Percentiles rank a stretch among this genome's conserved stretches.
These are phyloP conservation scores for Didymellaceae sp. DNA, from an alignment of 2,329 filamentous ascomycete species.

Conservation along the genomic window DNA sequence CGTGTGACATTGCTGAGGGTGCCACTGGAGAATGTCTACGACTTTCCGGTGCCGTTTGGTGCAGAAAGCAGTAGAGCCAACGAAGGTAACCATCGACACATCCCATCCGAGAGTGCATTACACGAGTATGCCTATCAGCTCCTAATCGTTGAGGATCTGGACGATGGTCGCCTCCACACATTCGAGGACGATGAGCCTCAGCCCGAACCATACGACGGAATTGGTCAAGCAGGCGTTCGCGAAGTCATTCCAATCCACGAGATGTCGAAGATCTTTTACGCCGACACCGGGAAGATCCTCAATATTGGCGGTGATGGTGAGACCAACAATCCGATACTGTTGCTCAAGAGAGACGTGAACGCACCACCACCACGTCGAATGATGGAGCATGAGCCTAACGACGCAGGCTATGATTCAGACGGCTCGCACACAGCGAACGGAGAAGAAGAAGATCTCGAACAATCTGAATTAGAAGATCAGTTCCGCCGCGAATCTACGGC, in stretches of 20 bases:
- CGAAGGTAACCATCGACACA: conserved; percentile 32
- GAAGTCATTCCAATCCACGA: conserved; percentile 74
- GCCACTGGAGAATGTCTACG: conserved; percentile 63
- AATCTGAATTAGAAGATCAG: conserved; percentile 55
- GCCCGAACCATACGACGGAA: conserved; percentile 66
- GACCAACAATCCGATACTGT: conserved; percentile 73
- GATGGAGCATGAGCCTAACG: conserved; percentile 47
- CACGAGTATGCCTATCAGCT: conserved; percentile 81
- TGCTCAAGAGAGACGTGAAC: conserved; percentile 74
- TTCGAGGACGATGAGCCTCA: conserved; percentile 66
- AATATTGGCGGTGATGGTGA: conserved; percentile 77
- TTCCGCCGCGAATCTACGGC: conserved; percentile 52
- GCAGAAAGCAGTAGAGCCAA: conserved; percentile 19
- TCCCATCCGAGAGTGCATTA: conserved; percentile 53
- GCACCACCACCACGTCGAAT: conserved; percentile 67
- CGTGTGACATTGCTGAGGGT: conserved; percentile 79
- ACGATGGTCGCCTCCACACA: conserved; percentile 72
- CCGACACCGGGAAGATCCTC: conserved; percentile 85
- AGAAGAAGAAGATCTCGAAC: conserved; percentile 45
- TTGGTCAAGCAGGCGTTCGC: conserved; percentile 67
- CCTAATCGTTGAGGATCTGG: conserved; percentile 81
- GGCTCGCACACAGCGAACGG: conserved; percentile 48
- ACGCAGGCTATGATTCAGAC: conserved; percentile 43
- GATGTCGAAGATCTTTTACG: conserved; percentile 91
- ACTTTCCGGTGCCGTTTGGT: conserved; percentile 45